phyloP scores from a whole-genome alignment of 2,329 filamentous ascomycete species.

The Hypoxylon sp. region DNA sequence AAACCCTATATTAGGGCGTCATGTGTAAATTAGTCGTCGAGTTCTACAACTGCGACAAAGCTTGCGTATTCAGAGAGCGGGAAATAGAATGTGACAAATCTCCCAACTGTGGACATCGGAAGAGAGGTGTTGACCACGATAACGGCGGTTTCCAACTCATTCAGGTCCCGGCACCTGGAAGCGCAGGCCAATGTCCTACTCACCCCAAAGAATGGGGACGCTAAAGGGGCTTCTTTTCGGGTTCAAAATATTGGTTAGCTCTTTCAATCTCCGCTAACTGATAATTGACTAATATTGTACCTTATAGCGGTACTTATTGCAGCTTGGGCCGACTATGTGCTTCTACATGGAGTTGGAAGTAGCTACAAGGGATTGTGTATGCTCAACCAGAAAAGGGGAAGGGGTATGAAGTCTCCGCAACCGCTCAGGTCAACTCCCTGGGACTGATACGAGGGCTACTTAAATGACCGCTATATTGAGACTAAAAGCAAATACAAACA shows the following conservation, averaged over 20 bases:
- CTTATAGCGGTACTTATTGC: background rate
- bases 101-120: background rate
- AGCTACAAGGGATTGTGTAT: background rate
- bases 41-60: background rate
- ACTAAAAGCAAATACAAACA: background rate
- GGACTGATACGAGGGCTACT: background rate
- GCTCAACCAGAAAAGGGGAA: background rate
- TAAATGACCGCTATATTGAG: background rate
- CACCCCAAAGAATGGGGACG: background rate
- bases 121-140: background rate
- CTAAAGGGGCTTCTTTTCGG: background rate
- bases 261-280: background rate
- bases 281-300: background rate
- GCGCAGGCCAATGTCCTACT: background rate
- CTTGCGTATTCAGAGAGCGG: background rate
- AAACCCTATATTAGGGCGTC: background rate
- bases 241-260: background rate
- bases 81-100: background rate
- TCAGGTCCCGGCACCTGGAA: background rate
- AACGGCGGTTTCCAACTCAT: background rate
- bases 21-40: background rate
- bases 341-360: background rate
- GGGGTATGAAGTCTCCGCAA: background rate
- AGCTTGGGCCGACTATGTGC: background rate
- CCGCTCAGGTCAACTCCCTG: background rate